Conservation (phyloP, 495 filamentous ascomycete genomes). For the Alectoria sarmentosa region DNA sequence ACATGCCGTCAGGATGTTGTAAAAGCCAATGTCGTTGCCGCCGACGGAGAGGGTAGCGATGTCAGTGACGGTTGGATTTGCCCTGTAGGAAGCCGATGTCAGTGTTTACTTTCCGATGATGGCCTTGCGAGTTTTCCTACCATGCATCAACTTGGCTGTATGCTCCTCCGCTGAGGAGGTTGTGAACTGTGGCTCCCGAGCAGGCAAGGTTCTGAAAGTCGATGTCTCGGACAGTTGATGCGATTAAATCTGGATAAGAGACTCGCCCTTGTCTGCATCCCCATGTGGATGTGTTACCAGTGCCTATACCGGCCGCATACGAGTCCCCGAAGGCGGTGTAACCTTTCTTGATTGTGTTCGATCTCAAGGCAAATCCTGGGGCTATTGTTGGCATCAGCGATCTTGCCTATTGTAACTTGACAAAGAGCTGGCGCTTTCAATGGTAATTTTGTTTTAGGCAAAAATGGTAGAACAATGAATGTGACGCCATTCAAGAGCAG, state of each 20-base stretch:
- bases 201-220: background rate
- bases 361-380: background rate
- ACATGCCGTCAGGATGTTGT: constrained; percentile 41
- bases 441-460: no score
- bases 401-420: background rate
- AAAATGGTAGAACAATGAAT: background rate
- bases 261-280: background rate
- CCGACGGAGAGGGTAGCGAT: constrained; percentile 38
- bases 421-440: background rate
- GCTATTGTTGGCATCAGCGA: background rate
- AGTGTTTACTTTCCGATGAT: background rate
- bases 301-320: constrained; percentile 1
- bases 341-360: background rate
- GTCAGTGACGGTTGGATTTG: background rate
- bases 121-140: background rate
- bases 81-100: background rate
- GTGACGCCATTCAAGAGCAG: background rate
- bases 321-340: constrained; percentile 1
- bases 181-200: background rate
- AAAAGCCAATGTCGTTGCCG: constrained; percentile 46
- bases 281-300: background rate
- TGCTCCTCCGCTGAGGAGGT: background rate
- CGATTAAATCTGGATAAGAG: background rate
- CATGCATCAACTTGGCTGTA: constrained; percentile 1
- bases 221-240: background rate